Base-by-base conservation (phyloP, 2,329 filamentous ascomycete genomes). In the Penicillium occitanis region DNA sequence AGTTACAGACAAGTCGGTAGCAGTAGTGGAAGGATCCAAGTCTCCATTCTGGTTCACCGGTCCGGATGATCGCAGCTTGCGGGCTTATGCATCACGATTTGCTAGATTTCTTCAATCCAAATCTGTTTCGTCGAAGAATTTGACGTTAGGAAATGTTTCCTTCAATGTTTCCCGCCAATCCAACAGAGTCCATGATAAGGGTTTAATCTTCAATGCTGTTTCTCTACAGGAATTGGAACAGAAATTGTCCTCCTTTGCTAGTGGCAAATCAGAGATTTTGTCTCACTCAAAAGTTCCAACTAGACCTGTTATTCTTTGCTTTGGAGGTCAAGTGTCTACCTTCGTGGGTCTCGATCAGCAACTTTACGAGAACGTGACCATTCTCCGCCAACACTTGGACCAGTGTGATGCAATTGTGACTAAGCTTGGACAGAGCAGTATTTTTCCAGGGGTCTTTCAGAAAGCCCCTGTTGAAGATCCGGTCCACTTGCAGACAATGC, bases 311-410 rank as follows among this genome's bases (percentile, higher is more conserved):
- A 69, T 82, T 1, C 69, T 83, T 0, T 72, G 70, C 46, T 80
- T 82, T 64, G 79, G 77, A 2, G 80, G 80, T 3, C 81, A 83
- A 61, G 71, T 68, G 1, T 70, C 71, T 5, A 70, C 63, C 40
- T 42, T 42, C 17, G 40, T 42, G 14, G 40, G 40, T 17, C 17
- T 42, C 14, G 40, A 42, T n/a, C 13, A 7, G 17, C 13, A 42
- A 42, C 13, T 42, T 17, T 42, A 42, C 14, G 14, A 42, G 14
- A 42, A n/a, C 40, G 17, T 42, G 14, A 42, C 40, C 40, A n/a
- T 42, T 17, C 17, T 42, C 40, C 40, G 40, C 14, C 40, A 42
- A 42, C 14, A 42, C 40, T n/a, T 42, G 40, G 3, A 42, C 17
- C 14, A 42, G 2, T 42, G 40, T n/a, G 40, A 42, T 42, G 17